Evolutionary conservation across 176 grass and related monocot species (phyloP).

Genomic region (Miscanthus lutarioriparius): DNA sequence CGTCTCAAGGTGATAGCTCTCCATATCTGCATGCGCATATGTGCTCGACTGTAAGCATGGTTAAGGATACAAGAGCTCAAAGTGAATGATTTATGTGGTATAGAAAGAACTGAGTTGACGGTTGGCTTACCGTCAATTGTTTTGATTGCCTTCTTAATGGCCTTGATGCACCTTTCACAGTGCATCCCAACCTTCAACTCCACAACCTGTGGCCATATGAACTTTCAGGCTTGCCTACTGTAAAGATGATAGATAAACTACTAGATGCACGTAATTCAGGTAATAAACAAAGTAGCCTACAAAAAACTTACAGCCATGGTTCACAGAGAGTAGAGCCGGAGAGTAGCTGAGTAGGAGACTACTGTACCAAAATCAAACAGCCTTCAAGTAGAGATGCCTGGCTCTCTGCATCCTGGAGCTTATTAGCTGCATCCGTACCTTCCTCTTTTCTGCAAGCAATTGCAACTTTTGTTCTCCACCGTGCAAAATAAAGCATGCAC

Average conservation of each 20-base stretch:
- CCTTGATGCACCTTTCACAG: constrained; percentile 90
- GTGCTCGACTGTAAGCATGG: not conserved
- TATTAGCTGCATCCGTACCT: constrained; percentile 58
- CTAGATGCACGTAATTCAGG: not conserved
- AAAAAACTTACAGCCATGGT: constrained; percentile 67
- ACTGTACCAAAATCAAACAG: constrained; percentile 16
- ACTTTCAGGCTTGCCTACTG: constrained; percentile 14
- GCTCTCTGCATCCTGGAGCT: constrained; percentile 16
- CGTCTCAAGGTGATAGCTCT: constrained; percentile 74
- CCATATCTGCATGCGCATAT: constrained; percentile 65
- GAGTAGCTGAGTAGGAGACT: constrained; percentile 14
- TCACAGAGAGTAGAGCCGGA: not conserved
- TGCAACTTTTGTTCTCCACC: constrained; percentile 54
- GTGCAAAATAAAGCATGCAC: constrained; percentile 46
- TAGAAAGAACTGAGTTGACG: not conserved
- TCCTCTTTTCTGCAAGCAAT: constrained; percentile 46
- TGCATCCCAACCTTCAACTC: constrained; percentile 97
- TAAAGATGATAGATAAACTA: not conserved
- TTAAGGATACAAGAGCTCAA: not conserved
- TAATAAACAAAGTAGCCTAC: constrained; percentile 20
- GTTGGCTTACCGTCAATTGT: constrained; percentile 64
- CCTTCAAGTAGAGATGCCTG: constrained; percentile 22
- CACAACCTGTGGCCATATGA: constrained; percentile 55
- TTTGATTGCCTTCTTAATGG: constrained; percentile 94
- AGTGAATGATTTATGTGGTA: not conserved